Evolutionary conservation across 2,329 filamentous ascomycete species (phyloP).

Genomic region (Dendrostoma leiphaemia): DNA sequence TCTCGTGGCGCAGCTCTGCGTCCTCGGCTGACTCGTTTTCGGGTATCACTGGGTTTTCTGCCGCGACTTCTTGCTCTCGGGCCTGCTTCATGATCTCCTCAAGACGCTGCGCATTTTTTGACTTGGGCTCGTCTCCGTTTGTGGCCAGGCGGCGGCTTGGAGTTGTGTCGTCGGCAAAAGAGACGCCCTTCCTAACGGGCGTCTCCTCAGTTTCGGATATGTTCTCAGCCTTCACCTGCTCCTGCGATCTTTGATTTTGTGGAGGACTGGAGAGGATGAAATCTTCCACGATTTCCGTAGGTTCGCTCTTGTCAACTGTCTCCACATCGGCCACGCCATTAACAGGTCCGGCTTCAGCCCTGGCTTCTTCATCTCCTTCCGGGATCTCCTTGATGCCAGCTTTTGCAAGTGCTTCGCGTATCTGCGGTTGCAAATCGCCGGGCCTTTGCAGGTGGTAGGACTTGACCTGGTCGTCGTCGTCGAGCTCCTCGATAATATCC

Average conservation of each 20-base stretch:
- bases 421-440: slow-evolving; percentile 62
- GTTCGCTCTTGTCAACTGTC: slow-evolving; percentile 1
- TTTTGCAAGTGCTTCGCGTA: slow-evolving; percentile 72
- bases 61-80: slow-evolving; percentile 50
- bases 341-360: not conserved
- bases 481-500: slow-evolving; percentile 89
- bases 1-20: slow-evolving; percentile 75
- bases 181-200: slow-evolving; percentile 54
- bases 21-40: slow-evolving; percentile 78
- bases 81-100: slow-evolving; percentile 57
- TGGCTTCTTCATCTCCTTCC: slow-evolving; percentile 10
- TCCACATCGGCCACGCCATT: not conserved
- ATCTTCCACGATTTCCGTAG: not conserved
- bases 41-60: slow-evolving; percentile 56
- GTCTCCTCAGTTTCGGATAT: slow-evolving; percentile 13
- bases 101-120: slow-evolving; percentile 44
- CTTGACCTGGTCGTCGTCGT: slow-evolving; percentile 84
- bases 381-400: slow-evolving; percentile 57
- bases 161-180: slow-evolving; percentile 62
- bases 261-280: not conserved
- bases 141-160: slow-evolving; percentile 29
- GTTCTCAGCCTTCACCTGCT: slow-evolving; percentile 1
- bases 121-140: slow-evolving; percentile 27
- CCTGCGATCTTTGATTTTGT: not conserved
- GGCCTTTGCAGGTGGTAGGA: slow-evolving; percentile 66